phyloP scores from a whole-genome alignment of 139 green algal species.

The Micractinium sp. region DNA sequence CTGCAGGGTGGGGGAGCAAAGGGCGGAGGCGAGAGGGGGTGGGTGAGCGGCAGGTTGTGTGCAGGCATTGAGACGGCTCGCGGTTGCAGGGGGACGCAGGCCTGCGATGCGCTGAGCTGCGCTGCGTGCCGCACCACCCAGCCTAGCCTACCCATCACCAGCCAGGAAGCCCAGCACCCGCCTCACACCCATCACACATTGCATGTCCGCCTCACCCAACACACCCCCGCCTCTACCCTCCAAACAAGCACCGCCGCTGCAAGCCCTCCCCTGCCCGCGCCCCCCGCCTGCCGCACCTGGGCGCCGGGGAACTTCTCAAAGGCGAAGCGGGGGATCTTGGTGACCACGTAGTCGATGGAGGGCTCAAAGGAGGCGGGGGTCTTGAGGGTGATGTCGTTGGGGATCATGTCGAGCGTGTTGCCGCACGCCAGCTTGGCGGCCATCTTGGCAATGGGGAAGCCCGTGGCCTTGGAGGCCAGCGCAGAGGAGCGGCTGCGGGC shows the following conservation, averaged over 20 bases:
- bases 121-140: too few species aligned
- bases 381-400: conserved; percentile 99
- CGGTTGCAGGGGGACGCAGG: too few species aligned
- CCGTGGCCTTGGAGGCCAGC: conserved; percentile 97
- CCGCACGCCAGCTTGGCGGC: conserved; percentile 97
- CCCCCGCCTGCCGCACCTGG: conserved; percentile 25
- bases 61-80: too few species aligned
- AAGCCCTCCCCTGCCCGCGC: too few species aligned
- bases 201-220: not conserved
- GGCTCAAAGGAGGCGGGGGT: conserved; percentile 99
- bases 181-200: too few species aligned
- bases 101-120: not conserved
- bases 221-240: not conserved
- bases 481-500: conserved; percentile 86
- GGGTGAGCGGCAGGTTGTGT: not conserved
- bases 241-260: too few species aligned
- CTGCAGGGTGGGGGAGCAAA: conserved; percentile 15
- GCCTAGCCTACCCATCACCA: too few species aligned
- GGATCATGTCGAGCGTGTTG: conserved; percentile 96
- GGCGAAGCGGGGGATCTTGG: conserved; percentile 95
- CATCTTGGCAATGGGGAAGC: conserved; percentile 99
- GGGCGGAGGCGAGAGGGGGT: not conserved
- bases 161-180: too few species aligned
- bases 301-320: conserved; percentile 99
- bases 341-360: conserved; percentile 99